Evolutionary conservation across 2,329 filamentous ascomycete genomes (phyloP).

Genomic region (Fulvia fulva): DNA sequence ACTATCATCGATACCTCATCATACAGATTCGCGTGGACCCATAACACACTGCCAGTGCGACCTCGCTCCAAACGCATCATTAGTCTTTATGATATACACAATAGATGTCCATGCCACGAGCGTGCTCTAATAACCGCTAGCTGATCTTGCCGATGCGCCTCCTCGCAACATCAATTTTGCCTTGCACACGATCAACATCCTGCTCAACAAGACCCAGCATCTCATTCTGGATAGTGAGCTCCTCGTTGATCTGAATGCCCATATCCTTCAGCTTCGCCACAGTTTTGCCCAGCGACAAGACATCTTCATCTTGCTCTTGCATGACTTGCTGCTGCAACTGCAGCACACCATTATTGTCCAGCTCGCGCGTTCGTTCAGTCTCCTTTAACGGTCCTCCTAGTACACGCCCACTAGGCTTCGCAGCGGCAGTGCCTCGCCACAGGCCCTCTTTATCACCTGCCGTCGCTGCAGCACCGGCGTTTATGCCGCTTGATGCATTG

Average conservation of each 20-base stretch:
- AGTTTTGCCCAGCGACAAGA: constrained; percentile 64
- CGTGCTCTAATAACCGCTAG: constrained; percentile 11
- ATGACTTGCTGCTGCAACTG: constrained; percentile 72
- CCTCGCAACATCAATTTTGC: constrained; percentile 72
- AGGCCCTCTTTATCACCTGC: constrained; percentile 35
- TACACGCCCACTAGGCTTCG: constrained; percentile 55
- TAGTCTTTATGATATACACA: neutral
- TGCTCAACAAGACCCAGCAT: constrained; percentile 65
- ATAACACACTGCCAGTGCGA: neutral
- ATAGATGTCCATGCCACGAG: neutral
- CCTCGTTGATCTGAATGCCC: constrained; percentile 70
- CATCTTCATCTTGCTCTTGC: constrained; percentile 68
- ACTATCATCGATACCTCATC: no score
- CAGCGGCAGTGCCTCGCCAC: constrained; percentile 31
- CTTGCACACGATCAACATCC: constrained; percentile 61
- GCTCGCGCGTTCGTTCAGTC: constrained; percentile 70
- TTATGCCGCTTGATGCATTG: constrained; percentile 14
- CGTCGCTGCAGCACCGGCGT: constrained; percentile 32
- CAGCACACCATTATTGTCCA: constrained; percentile 71
- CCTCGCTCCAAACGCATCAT: neutral
- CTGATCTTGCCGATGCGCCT: constrained; percentile 63
- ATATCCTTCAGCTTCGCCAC: constrained; percentile 72
- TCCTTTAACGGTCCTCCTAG: constrained; percentile 67
- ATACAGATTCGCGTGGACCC: neutral
- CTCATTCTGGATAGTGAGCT: constrained; percentile 67